A percentile compares a stretch with the other conserved stretches of the same genome.
Conservation (phyloP, 164 flowering plant genomes). For the Stephania yunnanensis region DNA sequence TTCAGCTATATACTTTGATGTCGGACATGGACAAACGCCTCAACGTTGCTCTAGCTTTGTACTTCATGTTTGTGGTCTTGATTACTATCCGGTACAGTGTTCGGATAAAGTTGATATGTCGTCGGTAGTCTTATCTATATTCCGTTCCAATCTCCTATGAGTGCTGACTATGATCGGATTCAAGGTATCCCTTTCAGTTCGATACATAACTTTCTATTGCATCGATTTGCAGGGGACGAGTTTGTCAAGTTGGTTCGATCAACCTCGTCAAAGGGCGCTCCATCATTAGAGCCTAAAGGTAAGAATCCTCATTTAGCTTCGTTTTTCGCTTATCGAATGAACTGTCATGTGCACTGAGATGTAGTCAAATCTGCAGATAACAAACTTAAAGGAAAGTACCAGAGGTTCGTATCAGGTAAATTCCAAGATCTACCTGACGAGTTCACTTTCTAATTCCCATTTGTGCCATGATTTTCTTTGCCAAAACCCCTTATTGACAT, state of each 20-base stretch:
- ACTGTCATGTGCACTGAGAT: background rate
- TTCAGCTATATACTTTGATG: background rate
- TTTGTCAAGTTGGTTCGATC: slow-evolving; percentile 34
- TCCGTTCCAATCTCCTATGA: background rate
- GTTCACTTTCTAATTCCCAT: slow-evolving; percentile 33
- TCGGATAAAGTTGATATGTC: background rate
- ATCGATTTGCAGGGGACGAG: slow-evolving; percentile 34
- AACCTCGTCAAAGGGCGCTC: slow-evolving; percentile 21
- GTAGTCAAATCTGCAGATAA: slow-evolving; percentile 21
- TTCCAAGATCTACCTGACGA: slow-evolving; percentile 41
- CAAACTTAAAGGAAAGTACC: slow-evolving; percentile 30
- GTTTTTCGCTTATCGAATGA: background rate
- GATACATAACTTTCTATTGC: background rate
- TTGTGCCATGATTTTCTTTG: background rate
- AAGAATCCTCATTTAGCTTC: background rate
- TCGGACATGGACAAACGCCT: background rate
- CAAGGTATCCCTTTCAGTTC: background rate
- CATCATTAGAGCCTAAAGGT: slow-evolving; percentile 40
- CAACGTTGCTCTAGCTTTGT: background rate
- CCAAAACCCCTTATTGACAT: background rate
- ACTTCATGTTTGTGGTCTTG: background rate
- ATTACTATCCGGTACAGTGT: background rate
- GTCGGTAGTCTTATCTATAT: background rate
- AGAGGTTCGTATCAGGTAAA: slow-evolving; percentile 34
- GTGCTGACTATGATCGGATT: background rate